phyloP scores from a whole-genome alignment of 495 filamentous ascomycete genomes.

The Trichoderma reesei region DNA sequence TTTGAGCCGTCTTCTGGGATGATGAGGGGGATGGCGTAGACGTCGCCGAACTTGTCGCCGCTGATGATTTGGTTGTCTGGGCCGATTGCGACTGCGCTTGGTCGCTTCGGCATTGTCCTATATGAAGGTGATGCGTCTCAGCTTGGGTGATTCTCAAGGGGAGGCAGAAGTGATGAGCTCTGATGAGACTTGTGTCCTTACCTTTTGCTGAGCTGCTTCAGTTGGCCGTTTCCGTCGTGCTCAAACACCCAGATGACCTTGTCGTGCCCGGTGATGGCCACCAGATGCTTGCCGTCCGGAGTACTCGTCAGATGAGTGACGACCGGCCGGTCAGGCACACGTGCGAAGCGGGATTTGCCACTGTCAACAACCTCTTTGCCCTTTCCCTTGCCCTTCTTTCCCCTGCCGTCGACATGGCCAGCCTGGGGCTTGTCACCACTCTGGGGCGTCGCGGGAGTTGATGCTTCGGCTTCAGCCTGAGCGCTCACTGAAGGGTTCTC shows the following conservation, averaged over 20 bases:
- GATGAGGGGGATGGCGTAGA: conserved; percentile 77
- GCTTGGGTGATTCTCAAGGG: background rate
- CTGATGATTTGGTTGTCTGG: conserved; percentile 59
- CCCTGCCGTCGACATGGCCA: background rate
- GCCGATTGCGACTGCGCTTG: conserved; percentile 62
- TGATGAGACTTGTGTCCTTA: conserved; percentile 23
- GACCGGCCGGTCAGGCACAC: conserved; percentile 21
- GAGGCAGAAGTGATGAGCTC: background rate
- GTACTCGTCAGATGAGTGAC: conserved; percentile 50
- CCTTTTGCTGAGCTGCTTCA: conserved; percentile 66
- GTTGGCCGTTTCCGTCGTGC: conserved; percentile 45
- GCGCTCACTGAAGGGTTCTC: conserved; percentile 8
- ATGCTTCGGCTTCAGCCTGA: background rate
- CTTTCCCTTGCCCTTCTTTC: conserved; percentile 12
- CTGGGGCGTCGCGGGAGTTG: conserved; percentile 7
- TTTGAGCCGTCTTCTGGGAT: conserved; percentile 18
- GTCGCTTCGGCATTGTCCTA: conserved; percentile 84
- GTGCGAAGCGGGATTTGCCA: background rate
- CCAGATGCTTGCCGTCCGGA: conserved; percentile 51
- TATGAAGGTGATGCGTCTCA: background rate
- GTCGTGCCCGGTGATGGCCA: conserved; percentile 78
- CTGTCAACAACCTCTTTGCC: background rate
- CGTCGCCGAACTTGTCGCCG: conserved; percentile 94
- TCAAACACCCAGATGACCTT: conserved; percentile 80
- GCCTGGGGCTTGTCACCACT: background rate